Base-by-base conservation (phyloP, 371 early-diverging fungal genomes). In the Coemansia sp. region DNA sequence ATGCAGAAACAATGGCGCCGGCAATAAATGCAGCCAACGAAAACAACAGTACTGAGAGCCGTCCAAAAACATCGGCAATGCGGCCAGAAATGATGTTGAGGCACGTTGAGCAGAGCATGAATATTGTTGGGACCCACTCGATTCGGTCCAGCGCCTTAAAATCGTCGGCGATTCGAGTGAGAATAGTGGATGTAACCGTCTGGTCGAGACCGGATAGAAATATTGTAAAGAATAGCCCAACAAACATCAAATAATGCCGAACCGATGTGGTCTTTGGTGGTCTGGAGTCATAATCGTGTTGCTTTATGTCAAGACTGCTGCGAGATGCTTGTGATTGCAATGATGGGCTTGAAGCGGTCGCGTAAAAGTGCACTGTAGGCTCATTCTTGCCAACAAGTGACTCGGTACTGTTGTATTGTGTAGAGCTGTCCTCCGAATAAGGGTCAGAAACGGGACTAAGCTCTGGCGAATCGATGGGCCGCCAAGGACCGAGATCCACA, bases 121-220 rank as follows among this genome's bases (percentile, higher is more conserved):
- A 91, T 10, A 89, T 75, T 4, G 88, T 89, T 16, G 86, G 89
- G 51, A 92, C 85, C 92, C 91, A 92, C 53, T 76, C 77, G 22
- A 87, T 81, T 50, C 83, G 70, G 61, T 80, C 79, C 4, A 90
- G 75, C 2, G 84, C 80, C 48, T 88, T 82, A 69, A 92, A 92
- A 55, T 92, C 94, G 29, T 75, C 51, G 16, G 72, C 70, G 0
- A 92, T 88, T 3, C 75, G 71, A 1, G 90, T 88, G 56, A 91
- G 70, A 16, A 91, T 90, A 3, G 88, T 89, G 8, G 91, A 82
- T 5, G 91, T 87, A 57, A 94, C 89, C 0, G 91, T 91, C 68
- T 87, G 86, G 71, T 86, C 89, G 34, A 90, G 80, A 6, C 85
- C 84, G 1, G 86, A 83, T 6, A 89, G 74, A 66, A 89, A 87